Evolutionary conservation across 805 yeast species (phyloP).

Genomic region (Candida hungchunana): DNA sequence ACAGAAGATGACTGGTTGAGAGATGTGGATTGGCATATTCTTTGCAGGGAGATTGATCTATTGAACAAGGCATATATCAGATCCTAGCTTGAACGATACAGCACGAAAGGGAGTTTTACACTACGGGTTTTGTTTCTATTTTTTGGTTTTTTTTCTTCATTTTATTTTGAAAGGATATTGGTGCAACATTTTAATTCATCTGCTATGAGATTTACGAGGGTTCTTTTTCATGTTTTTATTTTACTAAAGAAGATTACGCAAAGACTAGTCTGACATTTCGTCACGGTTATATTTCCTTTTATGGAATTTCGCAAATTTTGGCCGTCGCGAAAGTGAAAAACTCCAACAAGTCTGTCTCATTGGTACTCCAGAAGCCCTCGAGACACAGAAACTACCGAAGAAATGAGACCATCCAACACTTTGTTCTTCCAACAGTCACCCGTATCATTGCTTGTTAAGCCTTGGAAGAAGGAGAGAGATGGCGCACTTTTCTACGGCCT

Average conservation of each 20-base stretch:
- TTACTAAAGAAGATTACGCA: too few species aligned
- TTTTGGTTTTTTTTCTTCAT: neutral
- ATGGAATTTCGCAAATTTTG: too few species aligned
- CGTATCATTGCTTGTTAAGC: conserved; percentile 57
- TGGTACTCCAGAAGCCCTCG: neutral
- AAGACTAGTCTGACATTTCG: too few species aligned
- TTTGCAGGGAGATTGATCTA: conserved; percentile 78
- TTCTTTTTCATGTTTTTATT: too few species aligned
- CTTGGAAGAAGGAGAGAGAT: conserved; percentile 84
- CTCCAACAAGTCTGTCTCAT: too few species aligned
- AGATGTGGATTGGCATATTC: conserved; percentile 82
- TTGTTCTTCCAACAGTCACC: conserved; percentile 45
- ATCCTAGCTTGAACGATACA: neutral
- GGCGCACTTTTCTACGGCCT: conserved; percentile 82
- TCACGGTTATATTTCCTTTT: too few species aligned
- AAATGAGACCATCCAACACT: conserved; percentile 47
- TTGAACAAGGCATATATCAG: conserved; percentile 49
- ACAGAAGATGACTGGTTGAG: conserved; percentile 35
- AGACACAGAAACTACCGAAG: too few species aligned
- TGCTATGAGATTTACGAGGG: too few species aligned
- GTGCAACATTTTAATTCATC: too few species aligned
- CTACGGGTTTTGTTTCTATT: neutral
- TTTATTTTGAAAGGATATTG: too few species aligned
- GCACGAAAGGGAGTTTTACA: neutral
- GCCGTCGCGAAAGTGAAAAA: too few species aligned